Percentiles rank a stretch among this genome's conserved stretches.
phyloP scores from a whole-genome alignment of 164 flowering plant genomes.

The Warburgia ugandensis region DNA sequence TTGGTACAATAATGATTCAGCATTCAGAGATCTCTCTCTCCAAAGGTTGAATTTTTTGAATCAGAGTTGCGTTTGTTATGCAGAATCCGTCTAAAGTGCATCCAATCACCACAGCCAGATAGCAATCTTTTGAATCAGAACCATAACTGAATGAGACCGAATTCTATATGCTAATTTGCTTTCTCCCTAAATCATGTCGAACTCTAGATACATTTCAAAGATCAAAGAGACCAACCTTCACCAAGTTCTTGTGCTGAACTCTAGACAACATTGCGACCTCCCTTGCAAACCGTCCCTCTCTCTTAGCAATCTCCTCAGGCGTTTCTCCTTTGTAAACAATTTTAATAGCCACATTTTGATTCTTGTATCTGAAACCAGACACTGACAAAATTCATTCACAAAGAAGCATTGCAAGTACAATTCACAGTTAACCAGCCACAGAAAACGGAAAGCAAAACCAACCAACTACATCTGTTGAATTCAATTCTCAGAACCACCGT shows the following conservation, averaged over 20 bases:
- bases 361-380: constrained; percentile 46
- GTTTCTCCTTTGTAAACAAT: constrained; percentile 75
- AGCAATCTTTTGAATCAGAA: too few species aligned
- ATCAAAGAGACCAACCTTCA: constrained; percentile 47
- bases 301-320: constrained; percentile 71
- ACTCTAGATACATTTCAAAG: not conserved
- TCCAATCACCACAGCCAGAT: too few species aligned
- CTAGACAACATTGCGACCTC: constrained; percentile 87
- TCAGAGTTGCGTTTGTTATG: too few species aligned
- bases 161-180: too few species aligned
- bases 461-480: not conserved
- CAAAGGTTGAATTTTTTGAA: too few species aligned
- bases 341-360: constrained; percentile 87
- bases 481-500: not conserved
- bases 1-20: too few species aligned
- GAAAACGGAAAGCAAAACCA: not conserved
- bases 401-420: not conserved
- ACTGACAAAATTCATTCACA: not conserved
- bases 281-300: constrained; percentile 65
- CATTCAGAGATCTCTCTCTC: too few species aligned
- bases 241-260: constrained; percentile 93
- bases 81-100: too few species aligned
- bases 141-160: too few species aligned
- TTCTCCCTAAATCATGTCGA: not conserved
- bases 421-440: not conserved